Base-by-base conservation (phyloP, 305 asterid genomes). In the Withania somnifera region DNA sequence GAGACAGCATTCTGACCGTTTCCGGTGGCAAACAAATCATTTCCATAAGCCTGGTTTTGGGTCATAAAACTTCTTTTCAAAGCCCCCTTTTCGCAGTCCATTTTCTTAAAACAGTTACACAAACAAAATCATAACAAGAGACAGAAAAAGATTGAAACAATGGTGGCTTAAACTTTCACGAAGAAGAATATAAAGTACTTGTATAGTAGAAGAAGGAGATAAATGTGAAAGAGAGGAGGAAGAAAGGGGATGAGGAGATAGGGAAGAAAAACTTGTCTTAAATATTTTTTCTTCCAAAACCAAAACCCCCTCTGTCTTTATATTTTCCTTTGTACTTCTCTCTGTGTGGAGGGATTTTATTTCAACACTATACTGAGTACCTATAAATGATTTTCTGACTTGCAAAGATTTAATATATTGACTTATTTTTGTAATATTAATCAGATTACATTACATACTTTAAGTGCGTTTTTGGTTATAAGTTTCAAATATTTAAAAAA, bases 21-120 rank as follows among this genome's bases (percentile, higher is more conserved):
- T 24, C 47, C 71, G 17, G n/a, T 75, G 9, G 73, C 84, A 56
- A 20, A 79, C 0, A 79, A 24, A 19, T 90, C 95, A 7, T 83
- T 90, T 8, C 38, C 45, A 36, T 4, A 56, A 20, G 58, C 57
- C 68, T 61, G 34, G 24, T 57, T 66, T 7, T 83, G 78, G 4
- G 73, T 40, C 38, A 51, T 82, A 17, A 82, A 61, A 82, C 85
- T 85, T 83, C 88, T 63, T 61, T 68, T 82, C 83, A 85, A 84
- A 60, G 86, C 89, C 79, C 80, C 84, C 19, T 81, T 81, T 26
- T 80, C 86, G 6, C 80, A 60, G 83, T 93, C 97, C 98, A 92
- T 91, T 82, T 47, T 89, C 90, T 87, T 9, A 58, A 60, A 36
- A 80, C 83, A 64, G 77, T 45, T 53, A 22, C 77, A 80, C 22